A percentile compares a stretch with the other conserved stretches of the same genome.
Evolutionary conservation across 805 yeast genomes (phyloP).

Genomic region (Wickerhamomyces kurtzmanii): DNA sequence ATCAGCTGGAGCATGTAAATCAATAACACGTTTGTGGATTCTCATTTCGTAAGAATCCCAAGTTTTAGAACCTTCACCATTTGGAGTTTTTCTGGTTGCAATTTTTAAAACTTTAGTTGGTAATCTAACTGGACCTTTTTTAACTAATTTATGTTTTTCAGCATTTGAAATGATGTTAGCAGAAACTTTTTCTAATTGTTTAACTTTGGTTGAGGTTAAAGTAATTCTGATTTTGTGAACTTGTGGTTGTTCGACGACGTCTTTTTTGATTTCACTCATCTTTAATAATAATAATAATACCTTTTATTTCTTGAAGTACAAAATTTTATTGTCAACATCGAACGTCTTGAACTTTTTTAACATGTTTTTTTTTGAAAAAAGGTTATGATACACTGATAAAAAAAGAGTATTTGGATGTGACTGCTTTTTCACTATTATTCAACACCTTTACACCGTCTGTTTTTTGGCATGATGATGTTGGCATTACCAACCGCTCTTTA

Average conservation of each 20-base stretch:
- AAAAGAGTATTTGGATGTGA: no score
- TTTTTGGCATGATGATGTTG: no score
- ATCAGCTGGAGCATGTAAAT: constrained; percentile 93
- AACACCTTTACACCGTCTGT: no score
- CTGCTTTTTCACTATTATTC: no score
- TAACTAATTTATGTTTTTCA: constrained; percentile 67
- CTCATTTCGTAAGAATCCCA: constrained; percentile 99
- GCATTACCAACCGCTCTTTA: no score
- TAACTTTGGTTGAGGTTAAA: constrained; percentile 97
- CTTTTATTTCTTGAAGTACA: constrained; percentile 26
- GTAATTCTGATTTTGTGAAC: constrained; percentile 98
- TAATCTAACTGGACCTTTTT: constrained; percentile 99
- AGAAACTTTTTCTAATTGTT: constrained; percentile 95
- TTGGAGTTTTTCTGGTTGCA: constrained; percentile 99
- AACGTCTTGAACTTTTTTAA: no score
- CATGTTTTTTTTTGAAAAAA: no score
- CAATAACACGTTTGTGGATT: constrained; percentile 99
- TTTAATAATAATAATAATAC: constrained; percentile 29
- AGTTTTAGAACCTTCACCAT: constrained; percentile 99
- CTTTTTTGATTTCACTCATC: constrained; percentile 82
- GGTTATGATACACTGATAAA: no score
- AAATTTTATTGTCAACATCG: no score
- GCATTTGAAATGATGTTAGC: constrained; percentile 86
- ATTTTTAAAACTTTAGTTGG: constrained; percentile 98
- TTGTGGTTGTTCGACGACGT: constrained; percentile 74